Percentiles rank a stretch among this genome's conserved stretches.
Evolutionary conservation across 2,329 filamentous ascomycete genomes (phyloP).

Genomic region (Trematosphaeria pertusa): DNA sequence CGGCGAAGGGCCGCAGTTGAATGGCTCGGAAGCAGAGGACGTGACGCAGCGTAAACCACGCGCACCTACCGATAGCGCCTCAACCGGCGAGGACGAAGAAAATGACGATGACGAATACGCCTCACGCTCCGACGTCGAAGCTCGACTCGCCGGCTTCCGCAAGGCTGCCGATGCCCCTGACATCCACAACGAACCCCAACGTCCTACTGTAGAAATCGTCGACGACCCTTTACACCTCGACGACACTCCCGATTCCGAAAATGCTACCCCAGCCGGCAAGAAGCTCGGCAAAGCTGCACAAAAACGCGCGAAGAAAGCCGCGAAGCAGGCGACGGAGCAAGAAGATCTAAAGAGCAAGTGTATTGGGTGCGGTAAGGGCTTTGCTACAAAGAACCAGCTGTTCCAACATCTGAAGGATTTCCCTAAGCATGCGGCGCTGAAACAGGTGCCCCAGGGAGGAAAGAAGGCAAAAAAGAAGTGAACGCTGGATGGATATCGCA

Average conservation of each 20-base stretch:
- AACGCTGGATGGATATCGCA: background rate
- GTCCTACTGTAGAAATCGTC: background rate
- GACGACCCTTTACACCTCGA: slow-evolving; percentile 10
- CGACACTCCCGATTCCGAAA: slow-evolving; percentile 6
- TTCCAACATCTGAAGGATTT: slow-evolving; percentile 75
- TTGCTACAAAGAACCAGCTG: slow-evolving; percentile 75
- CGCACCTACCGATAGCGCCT: slow-evolving; percentile 4
- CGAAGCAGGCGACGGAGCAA: slow-evolving; percentile 46
- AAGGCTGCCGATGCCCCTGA: slow-evolving; percentile 5
- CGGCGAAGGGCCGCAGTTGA: slow-evolving; percentile 1
- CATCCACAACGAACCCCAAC: slow-evolving; percentile 14
- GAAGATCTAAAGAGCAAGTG: slow-evolving; percentile 67
- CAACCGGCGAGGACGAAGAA: slow-evolving; percentile 24
- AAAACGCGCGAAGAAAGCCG: slow-evolving; percentile 56
- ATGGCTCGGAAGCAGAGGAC: slow-evolving; percentile 2
- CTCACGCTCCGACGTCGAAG: slow-evolving; percentile 45
- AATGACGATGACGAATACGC: slow-evolving; percentile 46
- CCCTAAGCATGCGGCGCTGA: slow-evolving; percentile 68
- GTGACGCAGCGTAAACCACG: slow-evolving; percentile 5
- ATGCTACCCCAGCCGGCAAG: slow-evolving; percentile 21
- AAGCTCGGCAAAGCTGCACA: slow-evolving; percentile 58
- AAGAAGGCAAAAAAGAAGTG: slow-evolving; percentile 34
- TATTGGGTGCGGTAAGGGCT: slow-evolving; percentile 76
- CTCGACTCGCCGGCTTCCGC: slow-evolving; percentile 33
- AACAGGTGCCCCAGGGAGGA: background rate